A percentile compares a stretch with the other conserved stretches of the same genome.
Conservation (phyloP, 2,329 filamentous ascomycete species). For the Cladosporium sp. region DNA sequence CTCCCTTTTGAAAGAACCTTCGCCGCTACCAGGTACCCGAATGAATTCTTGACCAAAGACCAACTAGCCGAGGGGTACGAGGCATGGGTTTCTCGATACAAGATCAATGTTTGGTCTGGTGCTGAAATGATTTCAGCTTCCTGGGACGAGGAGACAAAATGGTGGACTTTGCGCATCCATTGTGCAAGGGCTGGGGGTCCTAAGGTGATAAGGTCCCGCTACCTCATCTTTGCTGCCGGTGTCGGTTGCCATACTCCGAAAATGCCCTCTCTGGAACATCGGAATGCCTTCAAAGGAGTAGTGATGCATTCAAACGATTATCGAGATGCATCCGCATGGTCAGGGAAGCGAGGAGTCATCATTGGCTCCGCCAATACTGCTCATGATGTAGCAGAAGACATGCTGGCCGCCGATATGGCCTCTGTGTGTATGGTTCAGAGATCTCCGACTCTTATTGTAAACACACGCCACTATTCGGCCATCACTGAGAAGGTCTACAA, state of each 20-base stretch:
- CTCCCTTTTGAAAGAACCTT: constrained; percentile 36
- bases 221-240: neutral
- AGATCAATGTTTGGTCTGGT: constrained; percentile 37
- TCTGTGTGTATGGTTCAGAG: constrained; percentile 46
- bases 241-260: neutral
- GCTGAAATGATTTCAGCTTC: constrained; percentile 34
- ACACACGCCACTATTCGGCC: neutral
- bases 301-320: constrained; percentile 35
- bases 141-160: constrained; percentile 34
- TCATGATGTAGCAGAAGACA: constrained; percentile 47
- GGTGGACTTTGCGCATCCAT: constrained; percentile 30
- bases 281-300: constrained; percentile 31
- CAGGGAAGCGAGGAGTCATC: constrained; percentile 41
- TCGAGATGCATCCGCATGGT: constrained; percentile 28
- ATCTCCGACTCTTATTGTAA: neutral
- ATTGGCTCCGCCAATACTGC: constrained; percentile 46
- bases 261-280: neutral
- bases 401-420: constrained; percentile 37
- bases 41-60: constrained; percentile 25
- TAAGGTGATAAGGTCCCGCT: neutral
- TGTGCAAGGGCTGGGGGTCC: neutral
- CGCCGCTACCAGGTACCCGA: constrained; percentile 20
- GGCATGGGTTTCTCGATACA: constrained; percentile 33
- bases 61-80: constrained; percentile 36
- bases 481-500: neutral